Percentiles rank a stretch among this genome's conserved stretches.
These are phyloP conservation scores for Keithomyces neogunnii DNA, from an alignment of 2,329 filamentous ascomycete genomes.

Conservation along the genomic window DNA sequence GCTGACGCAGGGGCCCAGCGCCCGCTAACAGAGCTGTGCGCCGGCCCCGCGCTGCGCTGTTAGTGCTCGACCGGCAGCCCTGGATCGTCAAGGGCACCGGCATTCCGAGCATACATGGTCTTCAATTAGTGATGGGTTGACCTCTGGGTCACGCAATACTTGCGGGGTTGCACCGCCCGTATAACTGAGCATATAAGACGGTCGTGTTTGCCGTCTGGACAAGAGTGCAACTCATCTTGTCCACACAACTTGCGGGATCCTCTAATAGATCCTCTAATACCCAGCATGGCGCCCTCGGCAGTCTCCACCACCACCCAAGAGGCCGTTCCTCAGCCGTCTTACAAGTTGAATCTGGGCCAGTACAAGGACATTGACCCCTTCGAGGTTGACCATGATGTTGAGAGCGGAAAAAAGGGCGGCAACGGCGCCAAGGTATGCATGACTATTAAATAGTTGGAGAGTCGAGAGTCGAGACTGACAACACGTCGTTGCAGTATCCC, in stretches of 20 bases:
- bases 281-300: slow-evolving; percentile 16
- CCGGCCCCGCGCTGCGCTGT: not conserved
- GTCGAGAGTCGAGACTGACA: not conserved
- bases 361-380: slow-evolving; percentile 23
- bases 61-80: not conserved
- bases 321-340: slow-evolving; percentile 5
- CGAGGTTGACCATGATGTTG: slow-evolving; percentile 17
- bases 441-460: not conserved
- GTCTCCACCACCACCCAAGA: slow-evolving; percentile 8
- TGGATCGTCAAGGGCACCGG: too few relatives aligned
- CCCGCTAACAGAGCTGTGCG: not conserved
- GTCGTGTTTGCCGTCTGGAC: too few relatives aligned
- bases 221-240: too few relatives aligned
- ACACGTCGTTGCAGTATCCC: slow-evolving; percentile 42
- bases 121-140: too few relatives aligned
- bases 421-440: slow-evolving; percentile 19
- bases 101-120: not conserved
- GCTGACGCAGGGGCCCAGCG: not conserved
- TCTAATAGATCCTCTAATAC: not conserved
- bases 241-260: too few relatives aligned
- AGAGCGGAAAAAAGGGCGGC: slow-evolving; percentile 19
- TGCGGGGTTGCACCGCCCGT: not conserved
- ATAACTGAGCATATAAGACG: not conserved
- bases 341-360: slow-evolving; percentile 18
- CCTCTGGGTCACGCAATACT: slow-evolving; percentile 1